Percentiles rank a stretch among this genome's conserved stretches.
phyloP scores from a whole-genome alignment of 2,329 filamentous ascomycete species.

The Pseudopithomyces maydicus region DNA sequence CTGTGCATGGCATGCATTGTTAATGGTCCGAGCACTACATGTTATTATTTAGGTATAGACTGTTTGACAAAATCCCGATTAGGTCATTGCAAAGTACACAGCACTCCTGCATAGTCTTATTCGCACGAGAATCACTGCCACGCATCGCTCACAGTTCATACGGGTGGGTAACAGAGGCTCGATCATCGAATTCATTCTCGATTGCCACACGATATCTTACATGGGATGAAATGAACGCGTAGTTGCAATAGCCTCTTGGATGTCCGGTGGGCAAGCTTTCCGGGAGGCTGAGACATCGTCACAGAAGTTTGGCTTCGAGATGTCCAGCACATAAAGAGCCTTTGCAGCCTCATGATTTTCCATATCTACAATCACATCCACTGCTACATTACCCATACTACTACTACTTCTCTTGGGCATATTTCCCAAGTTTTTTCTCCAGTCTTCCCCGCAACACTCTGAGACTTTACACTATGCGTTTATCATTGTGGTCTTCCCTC shows the following conservation, averaged over 20 bases:
- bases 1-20: not conserved
- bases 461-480: slow-evolving; percentile 22
- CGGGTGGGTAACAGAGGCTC: not conserved
- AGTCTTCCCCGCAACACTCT: not conserved
- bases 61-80: not conserved
- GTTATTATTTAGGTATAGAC: not conserved
- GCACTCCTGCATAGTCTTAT: not conserved
- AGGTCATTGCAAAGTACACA: not conserved
- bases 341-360: not conserved
- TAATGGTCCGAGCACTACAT: not conserved
- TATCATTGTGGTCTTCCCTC: slow-evolving; percentile 20
- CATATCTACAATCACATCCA: not conserved
- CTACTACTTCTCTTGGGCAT: not conserved
- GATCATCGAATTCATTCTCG: not conserved
- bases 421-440: not conserved
- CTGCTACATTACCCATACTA: not conserved
- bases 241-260: not conserved
- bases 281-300: not conserved
- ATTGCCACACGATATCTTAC: not conserved
- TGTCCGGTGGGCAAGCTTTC: not conserved
- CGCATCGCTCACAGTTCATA: not conserved
- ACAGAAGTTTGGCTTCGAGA: not conserved
- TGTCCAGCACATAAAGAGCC: not conserved
- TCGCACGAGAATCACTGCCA: not conserved
- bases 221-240: not conserved